Evolutionary conservation across 2,329 filamentous ascomycete species (phyloP).

Genomic region (Penicillium paneum): DNA sequence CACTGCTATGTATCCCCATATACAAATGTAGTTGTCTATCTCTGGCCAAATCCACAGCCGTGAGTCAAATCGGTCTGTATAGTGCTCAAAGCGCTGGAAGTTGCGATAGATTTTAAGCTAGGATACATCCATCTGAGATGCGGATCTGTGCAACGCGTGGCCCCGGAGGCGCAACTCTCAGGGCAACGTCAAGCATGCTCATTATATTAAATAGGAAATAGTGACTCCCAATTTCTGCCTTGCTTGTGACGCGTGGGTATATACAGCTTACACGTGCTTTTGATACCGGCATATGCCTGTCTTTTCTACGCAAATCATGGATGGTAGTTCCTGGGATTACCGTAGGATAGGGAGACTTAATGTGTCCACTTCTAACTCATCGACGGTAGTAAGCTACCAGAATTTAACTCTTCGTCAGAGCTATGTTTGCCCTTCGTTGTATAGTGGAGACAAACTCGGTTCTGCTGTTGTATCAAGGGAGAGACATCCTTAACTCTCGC

Average conservation of each 20-base stretch:
- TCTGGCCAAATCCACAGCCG: not conserved
- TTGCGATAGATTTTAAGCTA: conserved; percentile 1
- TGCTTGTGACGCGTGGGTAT: conserved; percentile 5
- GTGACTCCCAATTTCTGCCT: not conserved
- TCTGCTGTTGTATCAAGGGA: conserved; percentile 15
- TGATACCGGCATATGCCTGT: not conserved
- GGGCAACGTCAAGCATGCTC: not conserved
- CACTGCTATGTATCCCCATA: not conserved
- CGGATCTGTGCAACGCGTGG: conserved; percentile 14
- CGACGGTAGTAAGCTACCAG: not conserved
- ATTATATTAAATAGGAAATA: not conserved
- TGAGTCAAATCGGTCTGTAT: no score
- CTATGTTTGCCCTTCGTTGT: not conserved
- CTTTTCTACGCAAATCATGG: conserved; percentile 10
- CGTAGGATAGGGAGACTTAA: not conserved
- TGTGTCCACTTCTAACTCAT: not conserved
- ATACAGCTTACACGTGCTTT: conserved; percentile 10
- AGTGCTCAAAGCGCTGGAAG: not conserved
- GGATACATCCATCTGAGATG: not conserved
- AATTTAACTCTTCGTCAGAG: not conserved
- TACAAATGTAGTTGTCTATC: not conserved
- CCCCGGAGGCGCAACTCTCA: conserved; percentile 11
- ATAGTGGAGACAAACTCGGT: not conserved
- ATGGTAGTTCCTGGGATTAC: not conserved
- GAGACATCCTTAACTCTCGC: conserved; percentile 8